Base-by-base conservation (phyloP, 2,329 filamentous ascomycete species). In the Sarocladium strictum region DNA sequence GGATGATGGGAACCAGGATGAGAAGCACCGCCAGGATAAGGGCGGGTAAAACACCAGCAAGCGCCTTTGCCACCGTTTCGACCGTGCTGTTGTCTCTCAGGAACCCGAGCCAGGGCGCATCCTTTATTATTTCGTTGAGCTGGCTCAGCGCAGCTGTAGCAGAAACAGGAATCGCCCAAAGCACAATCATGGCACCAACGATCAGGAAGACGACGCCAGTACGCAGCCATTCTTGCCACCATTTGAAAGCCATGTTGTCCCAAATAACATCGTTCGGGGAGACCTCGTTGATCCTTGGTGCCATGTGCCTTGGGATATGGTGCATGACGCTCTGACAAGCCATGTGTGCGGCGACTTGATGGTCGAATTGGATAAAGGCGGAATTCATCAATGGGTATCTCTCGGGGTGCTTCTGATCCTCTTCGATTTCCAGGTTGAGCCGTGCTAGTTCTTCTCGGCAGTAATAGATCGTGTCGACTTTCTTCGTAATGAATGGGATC, bases 331-430 rank as follows among this genome's bases (percentile, higher is more conserved):
- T 85, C 67, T 99, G 94, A 67, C 91, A 97, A 56, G 93, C 94
- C 94, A 99, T 97, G 64, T 99, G 94, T 0, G 94, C 94, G 5
- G 93, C 92, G 1, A 97, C 89, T 67, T 99, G 94, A 65, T 97
- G 88, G 65, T 99, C 96, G 78, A 99, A 99, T 67, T 99, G 94
- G 58, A 99, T 91, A 62, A 99, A 99, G 0, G 94, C 94, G 1
- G 93, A 96, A 64, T 89, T 96, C 91, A 97, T 95, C 47, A 92
- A 73, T 0, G 93, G 92, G 58, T 90, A 97, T 3, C 86, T 84
- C 60, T 97, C 92, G 0, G 89, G 87, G 50, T 94, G 79, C 53
- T 86, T 80, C 67, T 99, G 94, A 60, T 97, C 94, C 43, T 86
- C 76, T 62, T 97, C 92, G 54, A 99, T 97, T 66, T 97, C 92